Base-by-base conservation (phyloP, 164 flowering plant species). In the Vitis amurensis region DNA sequence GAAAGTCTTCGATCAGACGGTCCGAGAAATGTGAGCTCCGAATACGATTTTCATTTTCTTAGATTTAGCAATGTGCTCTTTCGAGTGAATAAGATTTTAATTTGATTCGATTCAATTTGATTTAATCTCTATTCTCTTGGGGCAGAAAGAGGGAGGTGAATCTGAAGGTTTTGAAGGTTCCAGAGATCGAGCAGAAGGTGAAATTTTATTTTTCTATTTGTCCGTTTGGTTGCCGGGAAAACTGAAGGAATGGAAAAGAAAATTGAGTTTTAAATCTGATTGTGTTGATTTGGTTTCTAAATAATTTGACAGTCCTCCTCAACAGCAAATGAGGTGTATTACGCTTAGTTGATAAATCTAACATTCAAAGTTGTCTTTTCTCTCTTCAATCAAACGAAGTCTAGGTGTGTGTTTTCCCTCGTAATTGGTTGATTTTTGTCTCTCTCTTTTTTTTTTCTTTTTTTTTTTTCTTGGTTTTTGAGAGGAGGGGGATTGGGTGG, bases 1-100 rank as follows among this genome's bases (percentile, higher is more conserved):
- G 97, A 95, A 95, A 87, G 99, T 88, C 31, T 53, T 95, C 79
- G 99, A 95, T 84, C 98, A 95, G 73, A 85, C 99, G 4, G 96
- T 95, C 15, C 87, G 98, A 47, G 99, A 93, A 83, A 93, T 95
- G 99, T 95, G 75, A 83, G 92, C 55, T 74, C 68, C 52, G 10
- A 3, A 16, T 49, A 8, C 53, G 44, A 37, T 37, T 62, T 63
- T 31, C 14, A 6, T 53, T 11, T 60, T 13, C 48, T n/a, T 48
- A 8, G 13, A 64, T 50, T 29, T 1, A 30, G 44, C 44, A 37
- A 37, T 37, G 44, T 37, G 44, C 44, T 50, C 2, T 56, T 27
- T 14, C 3, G 6, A 14, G 30, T 5, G 9, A 4, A 7, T 68
- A 12, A 68, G 31, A 11, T 66, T 66, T 19, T 17, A 44, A 31